Evolutionary conservation across 345 rosid genomes (phyloP).

Genomic region (Pseudoturritis turrita): DNA sequence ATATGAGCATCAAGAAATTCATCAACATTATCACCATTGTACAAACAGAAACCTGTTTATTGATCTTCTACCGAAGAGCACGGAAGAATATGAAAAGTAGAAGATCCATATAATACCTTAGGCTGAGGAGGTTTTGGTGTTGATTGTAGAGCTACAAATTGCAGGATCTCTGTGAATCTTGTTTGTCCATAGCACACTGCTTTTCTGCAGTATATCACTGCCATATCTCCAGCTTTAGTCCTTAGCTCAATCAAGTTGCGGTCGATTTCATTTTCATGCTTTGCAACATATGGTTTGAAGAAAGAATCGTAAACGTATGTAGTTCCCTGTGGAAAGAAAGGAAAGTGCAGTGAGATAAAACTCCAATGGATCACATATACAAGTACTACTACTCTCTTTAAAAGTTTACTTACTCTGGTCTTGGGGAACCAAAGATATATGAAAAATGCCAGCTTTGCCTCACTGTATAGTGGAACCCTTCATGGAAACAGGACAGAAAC

Average conservation of each 20-base stretch:
- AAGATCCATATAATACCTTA: conserved; percentile 42
- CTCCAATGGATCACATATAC: background rate
- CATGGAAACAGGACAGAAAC: conserved; percentile 20
- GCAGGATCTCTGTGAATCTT: conserved; percentile 46
- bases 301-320: conserved; percentile 50
- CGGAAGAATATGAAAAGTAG: background rate
- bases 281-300: conserved; percentile 46
- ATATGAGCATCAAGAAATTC: background rate
- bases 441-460: conserved; percentile 73
- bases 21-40: background rate
- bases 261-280: conserved; percentile 65
- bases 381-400: background rate
- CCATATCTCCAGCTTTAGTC: conserved; percentile 45
- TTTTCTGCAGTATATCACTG: conserved; percentile 46
- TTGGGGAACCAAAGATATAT: conserved; percentile 74
- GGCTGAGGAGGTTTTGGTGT: conserved; percentile 31
- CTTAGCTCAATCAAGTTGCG: conserved; percentile 54
- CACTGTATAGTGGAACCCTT: conserved; percentile 77
- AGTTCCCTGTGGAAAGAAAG: conserved; percentile 46
- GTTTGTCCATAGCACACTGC: conserved; percentile 51
- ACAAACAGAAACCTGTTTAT: background rate
- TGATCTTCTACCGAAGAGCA: background rate
- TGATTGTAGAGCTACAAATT: conserved; percentile 45
- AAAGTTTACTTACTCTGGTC: conserved; percentile 50
- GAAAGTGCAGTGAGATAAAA: conserved; percentile 7